A percentile compares a stretch with the other conserved stretches of the same genome.
phyloP scores from a whole-genome alignment of 2,329 filamentous ascomycete species.

The Pseudogymnoascus sp. region DNA sequence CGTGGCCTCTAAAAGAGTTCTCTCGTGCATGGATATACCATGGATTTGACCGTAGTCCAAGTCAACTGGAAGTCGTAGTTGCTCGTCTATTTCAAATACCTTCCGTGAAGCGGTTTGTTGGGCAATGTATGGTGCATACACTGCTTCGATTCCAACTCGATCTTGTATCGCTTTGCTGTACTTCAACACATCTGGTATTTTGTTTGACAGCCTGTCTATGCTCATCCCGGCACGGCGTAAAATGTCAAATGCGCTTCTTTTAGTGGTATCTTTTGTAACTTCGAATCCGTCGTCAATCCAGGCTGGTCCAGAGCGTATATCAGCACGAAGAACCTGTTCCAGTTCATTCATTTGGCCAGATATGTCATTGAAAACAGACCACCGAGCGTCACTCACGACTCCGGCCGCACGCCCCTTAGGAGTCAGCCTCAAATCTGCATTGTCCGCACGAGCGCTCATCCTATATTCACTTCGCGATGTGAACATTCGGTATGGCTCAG shows the following conservation, averaged over 20 bases:
- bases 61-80: constrained; percentile 59
- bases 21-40: constrained; percentile 75
- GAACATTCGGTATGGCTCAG: constrained; percentile 97
- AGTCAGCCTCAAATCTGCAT: constrained; percentile 83
- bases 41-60: constrained; percentile 67
- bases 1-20: constrained; percentile 58
- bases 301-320: constrained; percentile 48
- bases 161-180: constrained; percentile 53
- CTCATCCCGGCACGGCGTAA: constrained; percentile 58
- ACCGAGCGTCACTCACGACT: constrained; percentile 70
- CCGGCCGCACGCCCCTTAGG: constrained; percentile 67
- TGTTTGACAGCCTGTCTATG: constrained; percentile 46
- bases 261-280: constrained; percentile 56
- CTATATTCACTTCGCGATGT: constrained; percentile 92
- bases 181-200: constrained; percentile 47
- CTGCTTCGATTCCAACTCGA: constrained; percentile 71
- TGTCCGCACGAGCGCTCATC: constrained; percentile 85
- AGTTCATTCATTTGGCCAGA: constrained; percentile 61
- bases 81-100: constrained; percentile 68
- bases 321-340: constrained; percentile 48
- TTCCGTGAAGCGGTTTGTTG: constrained; percentile 60
- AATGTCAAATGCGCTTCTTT: constrained; percentile 70
- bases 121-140: constrained; percentile 78
- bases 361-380: constrained; percentile 60
- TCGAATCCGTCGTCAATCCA: constrained; percentile 67